Evolutionary conservation across 768 basidiomycete species (phyloP).

Genomic region (Cantharellus anzutake): DNA sequence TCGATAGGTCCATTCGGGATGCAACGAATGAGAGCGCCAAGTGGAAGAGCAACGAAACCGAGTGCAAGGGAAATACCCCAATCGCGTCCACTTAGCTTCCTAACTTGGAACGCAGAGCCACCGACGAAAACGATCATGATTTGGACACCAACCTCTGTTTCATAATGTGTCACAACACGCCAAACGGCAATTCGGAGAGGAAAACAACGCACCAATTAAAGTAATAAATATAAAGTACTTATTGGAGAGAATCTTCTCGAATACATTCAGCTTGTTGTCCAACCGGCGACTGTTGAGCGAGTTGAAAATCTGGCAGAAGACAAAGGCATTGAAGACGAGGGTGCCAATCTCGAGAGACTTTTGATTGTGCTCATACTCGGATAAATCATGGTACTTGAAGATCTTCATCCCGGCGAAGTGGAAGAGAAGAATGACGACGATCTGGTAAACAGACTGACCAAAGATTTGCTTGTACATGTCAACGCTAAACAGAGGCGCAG

Average conservation of each 20-base stretch:
- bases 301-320: conserved; percentile 95
- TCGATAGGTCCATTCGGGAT: conserved; percentile 71
- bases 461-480: conserved; percentile 97
- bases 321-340: conserved; percentile 94
- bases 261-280: conserved; percentile 74
- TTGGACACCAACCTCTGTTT: conserved; percentile 68
- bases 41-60: conserved; percentile 71
- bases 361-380: conserved; percentile 17
- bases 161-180: not conserved
- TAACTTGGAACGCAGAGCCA: conserved; percentile 81
- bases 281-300: conserved; percentile 80
- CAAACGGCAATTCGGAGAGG: not conserved
- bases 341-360: conserved; percentile 45
- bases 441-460: conserved; percentile 78
- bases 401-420: conserved; percentile 69
- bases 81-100: conserved; percentile 54
- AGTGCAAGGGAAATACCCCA: conserved; percentile 89
- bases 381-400: conserved; percentile 30
- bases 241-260: conserved; percentile 64
- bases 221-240: conserved; percentile 23
- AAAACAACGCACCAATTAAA: not conserved
- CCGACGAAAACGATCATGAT: conserved; percentile 81
- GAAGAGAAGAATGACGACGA: conserved; percentile 63
- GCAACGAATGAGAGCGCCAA: conserved; percentile 63
- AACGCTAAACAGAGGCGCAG: conserved; percentile 71